Conservation (phyloP, 1,284 basidiomycete genomes). For the Vanrija pseudolonga region DNA sequence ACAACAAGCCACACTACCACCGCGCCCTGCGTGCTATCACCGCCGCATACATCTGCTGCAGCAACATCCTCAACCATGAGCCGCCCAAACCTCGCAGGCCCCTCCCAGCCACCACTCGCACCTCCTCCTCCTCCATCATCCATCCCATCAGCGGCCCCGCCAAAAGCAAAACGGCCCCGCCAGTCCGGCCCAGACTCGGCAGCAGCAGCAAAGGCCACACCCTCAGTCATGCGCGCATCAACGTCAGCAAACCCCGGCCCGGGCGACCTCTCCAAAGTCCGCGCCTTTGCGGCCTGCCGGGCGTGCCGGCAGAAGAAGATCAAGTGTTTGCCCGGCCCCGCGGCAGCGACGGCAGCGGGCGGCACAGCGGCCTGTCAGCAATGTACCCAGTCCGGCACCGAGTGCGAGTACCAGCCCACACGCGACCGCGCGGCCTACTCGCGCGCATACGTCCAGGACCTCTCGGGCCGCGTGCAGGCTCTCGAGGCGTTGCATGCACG, state of each 20-base stretch:
- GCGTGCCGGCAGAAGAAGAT: slow-evolving; percentile 43
- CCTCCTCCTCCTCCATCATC: not conserved
- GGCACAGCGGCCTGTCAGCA: slow-evolving; percentile 33
- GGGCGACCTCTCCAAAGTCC: slow-evolving; percentile 34
- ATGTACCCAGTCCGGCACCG: slow-evolving; percentile 31
- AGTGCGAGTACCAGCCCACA: slow-evolving; percentile 46
- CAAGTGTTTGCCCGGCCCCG: slow-evolving; percentile 39
- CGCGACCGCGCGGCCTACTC: slow-evolving; percentile 45
- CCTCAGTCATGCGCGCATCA: not conserved
- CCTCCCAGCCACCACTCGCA: not conserved
- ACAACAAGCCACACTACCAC: no score
- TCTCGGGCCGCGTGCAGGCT: slow-evolving; percentile 43
- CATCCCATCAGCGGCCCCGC: not conserved
- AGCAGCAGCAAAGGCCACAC: not conserved
- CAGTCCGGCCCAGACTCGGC: not conserved
- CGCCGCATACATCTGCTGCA: no score
- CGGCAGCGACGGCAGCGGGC: slow-evolving; percentile 3
- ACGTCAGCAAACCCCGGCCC: no score
- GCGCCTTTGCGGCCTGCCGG: slow-evolving; percentile 42
- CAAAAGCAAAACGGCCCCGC: not conserved
- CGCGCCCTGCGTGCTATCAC: no score
- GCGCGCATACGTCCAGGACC: slow-evolving; percentile 45
- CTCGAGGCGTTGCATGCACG: slow-evolving; percentile 36
- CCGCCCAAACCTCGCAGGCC: not conserved
- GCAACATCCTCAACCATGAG: no score